A percentile compares a stretch with the other conserved stretches of the same genome.
Conservation (phyloP, 495 filamentous ascomycete species). For the Penicillium lagena region DNA sequence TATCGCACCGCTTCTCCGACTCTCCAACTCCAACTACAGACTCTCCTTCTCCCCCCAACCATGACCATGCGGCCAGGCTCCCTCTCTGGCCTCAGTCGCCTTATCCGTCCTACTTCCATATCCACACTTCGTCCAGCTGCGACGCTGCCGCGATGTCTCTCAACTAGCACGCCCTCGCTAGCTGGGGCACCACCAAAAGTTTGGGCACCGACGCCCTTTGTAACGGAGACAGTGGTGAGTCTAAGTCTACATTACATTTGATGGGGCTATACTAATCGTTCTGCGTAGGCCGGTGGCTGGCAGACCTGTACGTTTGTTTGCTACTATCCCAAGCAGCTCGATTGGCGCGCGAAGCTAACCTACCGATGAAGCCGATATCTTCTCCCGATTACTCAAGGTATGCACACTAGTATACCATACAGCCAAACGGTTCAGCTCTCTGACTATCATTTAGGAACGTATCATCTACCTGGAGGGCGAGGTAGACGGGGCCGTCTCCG, state of each 20-base stretch:
- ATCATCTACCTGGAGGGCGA: slow-evolving; percentile 92
- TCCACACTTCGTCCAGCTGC: slow-evolving; percentile 2
- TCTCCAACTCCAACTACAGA: slow-evolving; percentile 1
- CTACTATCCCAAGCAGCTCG: too few species aligned
- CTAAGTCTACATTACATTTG: not conserved
- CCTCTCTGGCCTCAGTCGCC: slow-evolving; percentile 22
- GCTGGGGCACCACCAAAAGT: slow-evolving; percentile 40
- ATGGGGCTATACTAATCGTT: slow-evolving; percentile 25
- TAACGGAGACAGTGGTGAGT: slow-evolving; percentile 78
- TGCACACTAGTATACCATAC: not conserved
- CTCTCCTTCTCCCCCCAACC: not conserved
- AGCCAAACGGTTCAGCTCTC: not conserved
- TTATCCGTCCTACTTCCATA: slow-evolving; percentile 5
- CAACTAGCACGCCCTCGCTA: slow-evolving; percentile 24
- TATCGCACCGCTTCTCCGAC: slow-evolving; percentile 3
- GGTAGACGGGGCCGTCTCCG: slow-evolving; percentile 83
- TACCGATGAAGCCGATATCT: slow-evolving; percentile 64
- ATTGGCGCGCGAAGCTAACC: not conserved
- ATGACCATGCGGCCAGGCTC: slow-evolving; percentile 14
- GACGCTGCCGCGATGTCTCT: slow-evolving; percentile 21
- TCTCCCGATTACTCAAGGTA: slow-evolving; percentile 73
- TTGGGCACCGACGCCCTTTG: slow-evolving; percentile 64
- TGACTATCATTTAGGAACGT: slow-evolving; percentile 56
- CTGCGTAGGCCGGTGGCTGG: slow-evolving; percentile 73
- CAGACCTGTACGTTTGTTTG: slow-evolving; percentile 63